A percentile compares a stretch with the other conserved stretches of the same genome.
Evolutionary conservation across 805 yeast species (phyloP).

Genomic region (Yarrowia porcina): DNA sequence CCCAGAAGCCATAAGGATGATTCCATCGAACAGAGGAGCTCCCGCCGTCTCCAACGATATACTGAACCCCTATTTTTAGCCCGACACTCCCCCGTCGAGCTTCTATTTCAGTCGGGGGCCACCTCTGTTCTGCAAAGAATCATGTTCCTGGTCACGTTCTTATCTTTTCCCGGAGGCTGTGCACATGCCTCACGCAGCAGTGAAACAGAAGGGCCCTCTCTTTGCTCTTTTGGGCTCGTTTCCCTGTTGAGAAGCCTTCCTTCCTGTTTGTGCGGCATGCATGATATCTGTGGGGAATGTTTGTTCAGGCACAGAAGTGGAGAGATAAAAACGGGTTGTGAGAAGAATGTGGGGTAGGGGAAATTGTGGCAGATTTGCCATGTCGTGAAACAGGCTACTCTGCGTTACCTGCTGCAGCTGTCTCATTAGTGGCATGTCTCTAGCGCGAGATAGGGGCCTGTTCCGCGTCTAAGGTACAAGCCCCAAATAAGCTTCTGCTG

Average conservation of each 20-base stretch:
- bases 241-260: neutral
- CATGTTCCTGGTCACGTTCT: neutral
- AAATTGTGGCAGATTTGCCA: neutral
- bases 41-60: too few relatives aligned
- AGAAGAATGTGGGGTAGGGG: neutral
- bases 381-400: too few relatives aligned
- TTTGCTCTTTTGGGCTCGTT: neutral
- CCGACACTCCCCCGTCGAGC: too few relatives aligned
- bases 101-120: too few relatives aligned
- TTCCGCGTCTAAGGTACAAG: neutral
- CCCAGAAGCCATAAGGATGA: too few relatives aligned
- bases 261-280: neutral
- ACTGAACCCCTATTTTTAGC: too few relatives aligned
- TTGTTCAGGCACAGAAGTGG: too few relatives aligned
- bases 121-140: too few relatives aligned
- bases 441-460: too few relatives aligned
- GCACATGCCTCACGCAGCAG: neutral
- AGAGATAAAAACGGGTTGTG: too few relatives aligned
- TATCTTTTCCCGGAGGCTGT: neutral
- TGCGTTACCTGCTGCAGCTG: neutral
- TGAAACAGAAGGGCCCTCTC: neutral
- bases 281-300: neutral
- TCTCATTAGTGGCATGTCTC: too few relatives aligned
- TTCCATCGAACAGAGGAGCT: too few relatives aligned
- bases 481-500: neutral